phyloP scores from a whole-genome alignment of 768 basidiomycete genomes.

The Phylloporus scabripes region DNA sequence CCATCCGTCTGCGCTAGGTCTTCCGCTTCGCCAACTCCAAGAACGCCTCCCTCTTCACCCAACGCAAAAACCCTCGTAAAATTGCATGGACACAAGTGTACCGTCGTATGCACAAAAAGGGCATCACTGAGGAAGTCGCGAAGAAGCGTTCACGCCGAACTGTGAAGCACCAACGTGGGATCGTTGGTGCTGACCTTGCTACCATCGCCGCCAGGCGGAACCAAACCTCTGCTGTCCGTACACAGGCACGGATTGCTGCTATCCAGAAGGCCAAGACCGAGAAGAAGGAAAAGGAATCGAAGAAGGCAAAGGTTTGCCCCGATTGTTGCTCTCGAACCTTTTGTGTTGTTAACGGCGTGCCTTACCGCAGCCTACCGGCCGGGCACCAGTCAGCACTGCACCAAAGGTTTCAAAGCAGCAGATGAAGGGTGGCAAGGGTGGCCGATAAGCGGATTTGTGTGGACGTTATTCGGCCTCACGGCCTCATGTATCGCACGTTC shows the following conservation, averaged over 20 bases:
- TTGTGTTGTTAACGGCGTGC: slow-evolving; percentile 6
- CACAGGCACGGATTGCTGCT: slow-evolving; percentile 75
- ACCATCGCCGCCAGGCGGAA: slow-evolving; percentile 89
- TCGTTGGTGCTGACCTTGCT: slow-evolving; percentile 93
- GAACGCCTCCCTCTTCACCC: slow-evolving; percentile 93
- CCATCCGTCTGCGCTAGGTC: slow-evolving; percentile 43
- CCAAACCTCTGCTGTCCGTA: slow-evolving; percentile 81
- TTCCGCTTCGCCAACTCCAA: slow-evolving; percentile 95
- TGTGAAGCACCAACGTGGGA: slow-evolving; percentile 97
- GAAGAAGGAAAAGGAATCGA: slow-evolving; percentile 94
- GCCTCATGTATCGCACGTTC: slow-evolving; percentile 26
- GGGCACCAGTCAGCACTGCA: slow-evolving; percentile 48
- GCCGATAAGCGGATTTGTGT: slow-evolving; percentile 44
- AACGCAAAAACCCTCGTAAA: slow-evolving; percentile 99
- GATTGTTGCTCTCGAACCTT: neutral
- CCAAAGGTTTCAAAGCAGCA: slow-evolving; percentile 94
- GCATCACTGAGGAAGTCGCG: slow-evolving; percentile 96
- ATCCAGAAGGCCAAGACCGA: slow-evolving; percentile 93
- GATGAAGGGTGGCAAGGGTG: slow-evolving; percentile 87
- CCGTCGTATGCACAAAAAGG: slow-evolving; percentile 99
- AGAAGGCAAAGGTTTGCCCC: slow-evolving; percentile 69
- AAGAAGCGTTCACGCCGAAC: slow-evolving; percentile 98
- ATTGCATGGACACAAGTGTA: slow-evolving; percentile 95
- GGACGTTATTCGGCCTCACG: neutral
- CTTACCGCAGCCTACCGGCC: slow-evolving; percentile 43